Base-by-base conservation (phyloP, 805 yeast genomes). In the Metschnikowia baotianmanensis region DNA sequence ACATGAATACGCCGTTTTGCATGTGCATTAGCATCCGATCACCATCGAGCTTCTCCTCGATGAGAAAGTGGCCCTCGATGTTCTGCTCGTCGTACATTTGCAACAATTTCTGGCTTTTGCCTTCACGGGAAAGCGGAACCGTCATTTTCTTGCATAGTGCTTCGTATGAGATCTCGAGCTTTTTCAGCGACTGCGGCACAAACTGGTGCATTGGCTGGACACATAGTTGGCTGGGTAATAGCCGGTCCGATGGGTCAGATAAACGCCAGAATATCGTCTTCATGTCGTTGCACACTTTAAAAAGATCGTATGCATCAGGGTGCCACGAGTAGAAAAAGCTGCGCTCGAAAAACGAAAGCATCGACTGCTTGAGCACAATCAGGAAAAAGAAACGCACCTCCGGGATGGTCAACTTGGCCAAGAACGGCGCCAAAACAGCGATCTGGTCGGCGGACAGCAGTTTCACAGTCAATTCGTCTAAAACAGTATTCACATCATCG, bases 21-120 rank as follows among this genome's bases (percentile, higher is more conserved):
- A 80, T 77, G 58, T 91, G 99, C 33, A 89, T 50, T 39, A 86
- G 82, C 52, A 87, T 79, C 50, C 99, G 65, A 59, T 91, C 97
- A 3, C 98, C 99, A 61, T 91, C 97, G 65, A 89, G 74, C 57
- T 91, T 91, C 58, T 91, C 97, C 55, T 91, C 98, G 8, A 91
- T 78, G 38, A 72, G 74, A 53, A 88, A 87, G 31, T 58, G 52
- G 25, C 52, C 53, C 15, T 49, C 53, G 6, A 58, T 34, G 2
- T 41, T 40, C 25, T 45, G 31, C 1, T 33, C 20, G 2, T 48
- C 40, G 48, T 54, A 63, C 16, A 43, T 31, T 3, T 36, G 39
- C 19, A 51, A 46, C 17, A 61, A 38, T 27, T 39, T 42, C 6
- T 47, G 34, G 35, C 48, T 51, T 22, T 52, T 47, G 6, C 38